Percentiles rank a stretch among this genome's conserved stretches.
These are phyloP conservation scores for Coemansia sp. DNA, from an alignment of 192 early-diverging fungal genomes.

Conservation along the genomic window DNA sequence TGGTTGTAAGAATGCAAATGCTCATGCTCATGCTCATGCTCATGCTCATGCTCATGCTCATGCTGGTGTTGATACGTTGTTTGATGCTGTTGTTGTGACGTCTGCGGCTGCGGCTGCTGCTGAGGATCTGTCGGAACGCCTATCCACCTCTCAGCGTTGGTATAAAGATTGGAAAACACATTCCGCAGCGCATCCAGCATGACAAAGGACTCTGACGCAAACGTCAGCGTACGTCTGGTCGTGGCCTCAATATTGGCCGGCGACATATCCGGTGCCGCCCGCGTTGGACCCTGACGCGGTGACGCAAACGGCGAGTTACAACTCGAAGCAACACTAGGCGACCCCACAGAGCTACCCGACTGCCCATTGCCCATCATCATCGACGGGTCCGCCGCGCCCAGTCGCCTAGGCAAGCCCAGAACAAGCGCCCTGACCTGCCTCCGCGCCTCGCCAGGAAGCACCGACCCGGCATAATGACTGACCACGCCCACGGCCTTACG, in stretches of 20 bases:
- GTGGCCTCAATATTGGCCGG: slow-evolving; percentile 41
- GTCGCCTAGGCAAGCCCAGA: slow-evolving; percentile 76
- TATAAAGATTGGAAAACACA: slow-evolving; percentile 35
- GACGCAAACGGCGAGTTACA: slow-evolving; percentile 14
- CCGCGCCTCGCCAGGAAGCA: slow-evolving; percentile 80
- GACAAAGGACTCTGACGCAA: slow-evolving; percentile 51
- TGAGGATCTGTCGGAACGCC: slow-evolving; percentile 9
- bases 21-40: not conserved
- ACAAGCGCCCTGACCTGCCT: slow-evolving; percentile 82
- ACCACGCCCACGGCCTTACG: slow-evolving; percentile 86
- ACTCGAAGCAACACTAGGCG: slow-evolving; percentile 26
- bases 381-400: slow-evolving; percentile 43
- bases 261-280: slow-evolving; percentile 1
- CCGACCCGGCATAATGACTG: slow-evolving; percentile 80
- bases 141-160: slow-evolving; percentile 48
- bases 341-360: slow-evolving; percentile 12
- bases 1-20: not conserved
- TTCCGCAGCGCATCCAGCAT: slow-evolving; percentile 43
- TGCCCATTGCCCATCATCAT: slow-evolving; percentile 1
- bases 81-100: not conserved
- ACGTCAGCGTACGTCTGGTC: slow-evolving; percentile 36
- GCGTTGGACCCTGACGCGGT: not conserved
- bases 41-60: not conserved
- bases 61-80: not conserved
- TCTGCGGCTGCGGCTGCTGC: slow-evolving; percentile 9